These are phyloP conservation scores for Diplodia scrobiculata DNA, from an alignment of 2,329 filamentous ascomycete genomes.

Conservation along the genomic window DNA sequence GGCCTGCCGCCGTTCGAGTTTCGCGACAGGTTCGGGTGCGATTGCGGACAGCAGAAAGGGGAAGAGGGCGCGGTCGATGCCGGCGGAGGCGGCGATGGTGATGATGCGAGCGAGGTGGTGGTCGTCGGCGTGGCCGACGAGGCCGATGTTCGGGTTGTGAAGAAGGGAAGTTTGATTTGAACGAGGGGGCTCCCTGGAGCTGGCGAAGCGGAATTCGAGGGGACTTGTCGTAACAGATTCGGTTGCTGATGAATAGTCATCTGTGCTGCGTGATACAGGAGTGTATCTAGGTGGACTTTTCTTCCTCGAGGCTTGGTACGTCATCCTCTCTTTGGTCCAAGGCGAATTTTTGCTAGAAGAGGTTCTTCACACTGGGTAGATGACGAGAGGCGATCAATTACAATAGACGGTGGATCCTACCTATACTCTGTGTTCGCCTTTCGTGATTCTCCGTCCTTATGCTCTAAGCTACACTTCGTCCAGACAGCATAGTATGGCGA, in stretches of 20 bases:
- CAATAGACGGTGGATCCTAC: not conserved
- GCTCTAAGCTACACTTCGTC: too few species aligned
- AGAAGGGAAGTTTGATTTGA: not conserved
- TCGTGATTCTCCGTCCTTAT: too few species aligned
- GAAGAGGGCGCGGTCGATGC: not conserved
- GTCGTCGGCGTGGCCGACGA: not conserved
- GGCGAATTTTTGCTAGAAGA: not conserved
- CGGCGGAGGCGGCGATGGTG: not conserved
- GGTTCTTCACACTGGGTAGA: not conserved
- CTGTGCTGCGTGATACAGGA: too few species aligned
- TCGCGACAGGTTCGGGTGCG: constrained; percentile 61
- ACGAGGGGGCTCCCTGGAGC: not conserved
- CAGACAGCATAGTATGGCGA: too few species aligned
- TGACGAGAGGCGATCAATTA: not conserved
- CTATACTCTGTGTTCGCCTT: too few species aligned
- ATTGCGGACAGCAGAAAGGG: constrained; percentile 53
- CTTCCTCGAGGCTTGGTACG: too few species aligned
- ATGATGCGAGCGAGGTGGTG: not conserved
- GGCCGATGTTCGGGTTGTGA: not conserved
- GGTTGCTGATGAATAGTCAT: not conserved
- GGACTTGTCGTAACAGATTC: not conserved
- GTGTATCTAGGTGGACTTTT: too few species aligned
- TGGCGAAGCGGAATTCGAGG: not conserved
- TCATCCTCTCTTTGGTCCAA: not conserved
- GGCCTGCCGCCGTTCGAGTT: constrained; percentile 61